Percentiles rank a stretch among this genome's conserved stretches.
Conservation (phyloP, 1,139 yeast genomes). For the Geotrichum aggregatum region DNA sequence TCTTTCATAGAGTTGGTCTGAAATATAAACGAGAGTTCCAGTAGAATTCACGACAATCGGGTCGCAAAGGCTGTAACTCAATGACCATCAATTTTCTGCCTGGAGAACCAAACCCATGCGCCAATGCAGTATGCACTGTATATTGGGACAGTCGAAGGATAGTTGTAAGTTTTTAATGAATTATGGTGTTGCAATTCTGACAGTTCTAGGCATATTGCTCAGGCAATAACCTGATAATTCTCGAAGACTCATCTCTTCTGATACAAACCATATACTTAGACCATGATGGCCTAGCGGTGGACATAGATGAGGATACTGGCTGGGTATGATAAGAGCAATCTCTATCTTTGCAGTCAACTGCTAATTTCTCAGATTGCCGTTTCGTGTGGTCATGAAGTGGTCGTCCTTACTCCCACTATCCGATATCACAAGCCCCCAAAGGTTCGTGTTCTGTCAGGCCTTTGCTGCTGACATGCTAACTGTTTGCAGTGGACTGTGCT, state of each 20-base stretch:
- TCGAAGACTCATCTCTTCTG: constrained; percentile 48
- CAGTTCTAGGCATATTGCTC: constrained; percentile 61
- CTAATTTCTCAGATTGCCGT: constrained; percentile 48
- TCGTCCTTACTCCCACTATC: constrained; percentile 30
- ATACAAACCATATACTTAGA: constrained; percentile 76
- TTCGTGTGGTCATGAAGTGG: constrained; percentile 38
- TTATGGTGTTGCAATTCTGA: background rate
- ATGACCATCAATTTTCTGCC: constrained; percentile 57
- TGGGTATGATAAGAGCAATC: constrained; percentile 25
- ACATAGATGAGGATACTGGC: constrained; percentile 58
- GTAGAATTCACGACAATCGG: background rate
- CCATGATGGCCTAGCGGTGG: constrained; percentile 62
- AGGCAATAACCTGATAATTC: constrained; percentile 76
- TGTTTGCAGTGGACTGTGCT: constrained; percentile 42
- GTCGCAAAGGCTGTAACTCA: background rate
- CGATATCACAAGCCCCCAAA: constrained; percentile 30
- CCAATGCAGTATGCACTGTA: constrained; percentile 56
- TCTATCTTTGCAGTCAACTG: constrained; percentile 13
- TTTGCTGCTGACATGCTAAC: constrained; percentile 22
- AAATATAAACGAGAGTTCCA: background rate
- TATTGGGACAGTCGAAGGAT: constrained; percentile 67
- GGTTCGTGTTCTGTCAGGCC: constrained; percentile 16
- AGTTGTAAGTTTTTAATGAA: constrained; percentile 37
- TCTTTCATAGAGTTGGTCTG: background rate
- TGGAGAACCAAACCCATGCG: constrained; percentile 68